Evolutionary conservation across 805 yeast species (phyloP).

Genomic region (Candida sithepensis): DNA sequence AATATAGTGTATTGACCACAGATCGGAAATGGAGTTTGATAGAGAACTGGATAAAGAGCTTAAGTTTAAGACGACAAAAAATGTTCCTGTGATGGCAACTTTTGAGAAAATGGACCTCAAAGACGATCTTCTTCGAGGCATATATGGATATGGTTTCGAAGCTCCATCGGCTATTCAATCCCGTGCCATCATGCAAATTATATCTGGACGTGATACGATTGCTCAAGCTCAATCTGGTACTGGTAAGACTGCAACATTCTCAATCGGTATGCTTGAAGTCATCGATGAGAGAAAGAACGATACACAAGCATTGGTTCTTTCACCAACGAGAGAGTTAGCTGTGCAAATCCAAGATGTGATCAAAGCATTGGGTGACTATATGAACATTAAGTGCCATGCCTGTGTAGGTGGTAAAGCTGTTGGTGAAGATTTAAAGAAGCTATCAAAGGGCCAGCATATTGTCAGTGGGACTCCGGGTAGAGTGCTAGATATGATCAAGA

Average conservation of each 20-base stretch:
- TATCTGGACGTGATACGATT: constrained; percentile 66
- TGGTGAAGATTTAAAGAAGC: constrained; percentile 81
- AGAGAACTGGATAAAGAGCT: constrained; percentile 56
- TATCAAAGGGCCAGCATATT: constrained; percentile 83
- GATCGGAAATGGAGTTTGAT: constrained; percentile 49
- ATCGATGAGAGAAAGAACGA: constrained; percentile 69
- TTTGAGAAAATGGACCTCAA: constrained; percentile 76
- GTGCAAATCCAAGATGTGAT: constrained; percentile 94
- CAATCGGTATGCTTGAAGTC: constrained; percentile 57
- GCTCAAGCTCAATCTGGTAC: constrained; percentile 92
- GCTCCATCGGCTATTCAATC: constrained; percentile 80
- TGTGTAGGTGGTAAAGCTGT: constrained; percentile 96
- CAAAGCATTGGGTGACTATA: constrained; percentile 81
- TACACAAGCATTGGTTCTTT: constrained; percentile 89
- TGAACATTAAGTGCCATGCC: constrained; percentile 90
- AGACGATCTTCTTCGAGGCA: constrained; percentile 58
- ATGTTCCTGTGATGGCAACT: constrained; percentile 45
- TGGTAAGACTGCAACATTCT: constrained; percentile 86
- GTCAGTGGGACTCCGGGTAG: constrained; percentile 99
- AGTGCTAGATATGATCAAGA: constrained; percentile 91
- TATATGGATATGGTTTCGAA: constrained; percentile 79
- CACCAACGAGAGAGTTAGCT: constrained; percentile 98
- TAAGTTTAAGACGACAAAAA: constrained; percentile 60
- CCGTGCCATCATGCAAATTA: constrained; percentile 75
- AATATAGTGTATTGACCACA: too few relatives aligned